These are phyloP conservation scores for Basipetospora chlamydospora DNA, from an alignment of 2,329 filamentous ascomycete genomes.

Conservation along the genomic window DNA sequence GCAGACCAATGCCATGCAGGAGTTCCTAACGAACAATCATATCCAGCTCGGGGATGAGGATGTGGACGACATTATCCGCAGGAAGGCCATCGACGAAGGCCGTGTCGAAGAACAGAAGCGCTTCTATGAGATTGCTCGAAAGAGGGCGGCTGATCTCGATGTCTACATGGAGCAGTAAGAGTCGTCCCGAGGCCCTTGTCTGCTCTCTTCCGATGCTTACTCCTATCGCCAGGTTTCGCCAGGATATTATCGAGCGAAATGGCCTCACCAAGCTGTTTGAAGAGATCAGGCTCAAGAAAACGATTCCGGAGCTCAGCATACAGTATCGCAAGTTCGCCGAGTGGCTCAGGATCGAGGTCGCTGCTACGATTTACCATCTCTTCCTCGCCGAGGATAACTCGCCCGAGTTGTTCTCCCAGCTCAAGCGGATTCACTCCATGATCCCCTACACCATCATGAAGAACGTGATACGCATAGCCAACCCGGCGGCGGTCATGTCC, in stretches of 20 bases:
- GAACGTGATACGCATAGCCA: constrained; percentile 92
- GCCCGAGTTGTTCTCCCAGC: constrained; percentile 86
- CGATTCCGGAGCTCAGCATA: constrained; percentile 74
- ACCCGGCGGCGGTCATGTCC: constrained; percentile 95
- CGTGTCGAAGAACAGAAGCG: constrained; percentile 82
- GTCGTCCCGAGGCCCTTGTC: background rate
- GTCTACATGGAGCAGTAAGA: constrained; percentile 91
- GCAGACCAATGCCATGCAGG: constrained; percentile 65
- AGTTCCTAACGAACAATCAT: constrained; percentile 65
- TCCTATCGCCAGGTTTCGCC: constrained; percentile 36
- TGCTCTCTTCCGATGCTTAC: background rate
- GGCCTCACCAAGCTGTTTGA: constrained; percentile 84
- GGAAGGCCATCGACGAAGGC: constrained; percentile 74
- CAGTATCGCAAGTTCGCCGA: constrained; percentile 98
- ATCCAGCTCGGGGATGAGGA: constrained; percentile 71
- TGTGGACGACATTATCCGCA: constrained; percentile 59
- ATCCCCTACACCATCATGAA: constrained; percentile 89
- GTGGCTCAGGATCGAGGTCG: constrained; percentile 93
- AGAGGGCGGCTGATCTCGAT: constrained; percentile 82
- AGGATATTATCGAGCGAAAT: constrained; percentile 55
- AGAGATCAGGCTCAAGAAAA: constrained; percentile 83
- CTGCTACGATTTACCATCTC: constrained; percentile 89
- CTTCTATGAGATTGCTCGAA: constrained; percentile 90
- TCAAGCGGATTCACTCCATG: constrained; percentile 84
- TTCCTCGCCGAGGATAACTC: constrained; percentile 98